Base-by-base conservation (phyloP, 1,284 basidiomycete species). In the Moesziomyces parantarcticus region DNA sequence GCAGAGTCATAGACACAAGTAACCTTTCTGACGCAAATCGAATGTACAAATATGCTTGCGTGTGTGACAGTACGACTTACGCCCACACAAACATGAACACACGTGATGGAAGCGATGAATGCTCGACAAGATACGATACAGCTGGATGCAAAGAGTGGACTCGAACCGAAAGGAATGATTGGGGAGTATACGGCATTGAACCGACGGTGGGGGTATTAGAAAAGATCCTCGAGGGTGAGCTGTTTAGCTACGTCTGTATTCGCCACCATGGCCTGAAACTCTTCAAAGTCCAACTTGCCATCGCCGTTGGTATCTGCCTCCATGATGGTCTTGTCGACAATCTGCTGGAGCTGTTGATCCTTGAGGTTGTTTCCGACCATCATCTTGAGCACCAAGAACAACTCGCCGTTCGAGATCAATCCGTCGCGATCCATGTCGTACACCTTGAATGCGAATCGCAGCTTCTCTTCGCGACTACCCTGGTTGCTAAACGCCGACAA, bases 281-380 rank as follows among this genome's bases (percentile, higher is more conserved):
- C 96, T 62, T 97, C 93, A 81, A 99, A 98, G 84, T 90, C 93
- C 67, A 99, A 88, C 85, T 96, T 98, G 34, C 96, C 96, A 84
- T 99, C 97, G 10, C 88, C 94, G 82, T 99, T 94, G 84, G 93
- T 92, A 84, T 99, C 96, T 18, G 95, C 96, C 86, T 99, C 96
- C 93, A 99, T 96, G 84, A 99, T 99, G 18, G 96, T 99, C 88
- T 99, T 99, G 86, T 99, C 97, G 11, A 99, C 97, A 75, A 99
- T 99, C 85, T 99, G 96, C 85, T 99, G 97, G 73, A 99, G 86
- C 87, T 99, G 97, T 84, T 97, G 93, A 85, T 99, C 97, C 92
- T 99, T 98, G 80, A 98, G 87, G 85, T 99, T 99, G 85, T 93
- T 98, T 36, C 96, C 96, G 45, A 99, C 97, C 96, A 99, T 99